Evolutionary conservation across 2,329 filamentous ascomycete species (phyloP), one percentile per base, ranked within the genome.

Genomic region (Conoideocrella luteorostrata): DNA sequence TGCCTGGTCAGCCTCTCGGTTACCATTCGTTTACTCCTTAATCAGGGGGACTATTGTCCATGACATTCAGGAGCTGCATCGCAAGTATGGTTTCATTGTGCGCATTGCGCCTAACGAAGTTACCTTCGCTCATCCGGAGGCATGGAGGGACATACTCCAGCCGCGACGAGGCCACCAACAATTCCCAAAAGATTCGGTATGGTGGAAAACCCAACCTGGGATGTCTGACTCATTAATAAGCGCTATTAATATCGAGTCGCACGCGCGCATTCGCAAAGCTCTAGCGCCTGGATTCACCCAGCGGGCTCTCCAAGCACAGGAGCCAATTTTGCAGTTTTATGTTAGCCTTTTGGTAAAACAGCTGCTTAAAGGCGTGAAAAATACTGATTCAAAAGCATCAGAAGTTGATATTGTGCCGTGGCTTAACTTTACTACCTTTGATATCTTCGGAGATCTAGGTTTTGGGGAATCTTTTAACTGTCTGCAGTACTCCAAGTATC

Each of bases 101-200:
- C 67, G 72, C 7, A 55, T 72, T 30, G 62, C 61, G 4, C 70
- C 72, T 3, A 60, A 69, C 46, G 68, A 73, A 49, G 60, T 75
- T 4, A 64, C 68, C 2, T 74, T 70, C 50, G 62, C 56, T 38
- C 51, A 59, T 21, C 50, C 57, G 3, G 46, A 57, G 3, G 52
- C 52, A 2, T 70, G 64, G 62, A 60, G 62, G 49, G 65, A 71
- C 21, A 68, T 71, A 28, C 65, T 65, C n/a, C 26, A 20, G 32
- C 10, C 5, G 7, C 7, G 15, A 1, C 29, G 40, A 3, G 7
- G 32, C 10, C 30, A 21, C 1, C 39, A 44, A 10, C 33, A 42
- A n/a, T 24, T 36, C 5, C 20, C 38, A 17, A 41, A 45, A 7
- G 33, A 13, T 46, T 41, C 11, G 39, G 41, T n/a, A 38, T 26